Conservation (phyloP, 202 grass and related monocot species). For the Setaria viridis region DNA sequence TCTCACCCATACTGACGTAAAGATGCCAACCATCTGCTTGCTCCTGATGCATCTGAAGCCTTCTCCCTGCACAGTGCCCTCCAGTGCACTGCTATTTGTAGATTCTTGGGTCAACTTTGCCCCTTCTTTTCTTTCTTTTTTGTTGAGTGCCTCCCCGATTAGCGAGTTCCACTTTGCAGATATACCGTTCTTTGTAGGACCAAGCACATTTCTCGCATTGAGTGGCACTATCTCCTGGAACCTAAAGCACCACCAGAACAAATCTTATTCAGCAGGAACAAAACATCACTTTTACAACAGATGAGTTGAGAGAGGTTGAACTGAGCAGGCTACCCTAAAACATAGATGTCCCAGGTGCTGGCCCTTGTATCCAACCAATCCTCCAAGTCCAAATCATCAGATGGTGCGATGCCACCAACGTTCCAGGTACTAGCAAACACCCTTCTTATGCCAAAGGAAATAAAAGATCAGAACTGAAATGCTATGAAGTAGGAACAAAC, state of each 20-base stretch:
- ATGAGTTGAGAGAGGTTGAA: conserved; percentile 32
- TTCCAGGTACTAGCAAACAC: conserved; percentile 94
- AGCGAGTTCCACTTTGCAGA: conserved; percentile 86
- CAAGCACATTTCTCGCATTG: conserved; percentile 84
- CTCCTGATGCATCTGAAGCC: conserved; percentile 79
- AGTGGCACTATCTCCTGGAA: conserved; percentile 98
- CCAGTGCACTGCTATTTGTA: conserved; percentile 46
- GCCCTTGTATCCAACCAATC: conserved; percentile 77
- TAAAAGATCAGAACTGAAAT: conserved; percentile 33
- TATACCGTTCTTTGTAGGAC: conserved; percentile 67
- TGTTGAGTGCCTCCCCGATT: conserved; percentile 74
- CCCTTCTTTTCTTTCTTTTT: conserved; percentile 32
- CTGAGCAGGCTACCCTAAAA: conserved; percentile 71
- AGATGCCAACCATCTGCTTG: conserved; percentile 97
- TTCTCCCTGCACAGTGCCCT: conserved; percentile 28
- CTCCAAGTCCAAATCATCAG: conserved; percentile 81
- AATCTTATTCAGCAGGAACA: conserved; percentile 37
- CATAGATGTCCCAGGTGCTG: conserved; percentile 89
- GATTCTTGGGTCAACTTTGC: conserved; percentile 26
- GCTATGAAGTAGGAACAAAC: conserved; percentile 35
- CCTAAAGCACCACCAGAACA: conserved; percentile 53
- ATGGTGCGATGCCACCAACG: conserved; percentile 74
- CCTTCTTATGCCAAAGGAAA: conserved; percentile 46
- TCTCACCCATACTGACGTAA: conserved; percentile 75
- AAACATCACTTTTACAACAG: conserved; percentile 1